Evolutionary conservation across 2,329 filamentous ascomycete species (phyloP), one percentile per base, ranked within the genome.

Genomic region (Diaporthe longicolla): DNA sequence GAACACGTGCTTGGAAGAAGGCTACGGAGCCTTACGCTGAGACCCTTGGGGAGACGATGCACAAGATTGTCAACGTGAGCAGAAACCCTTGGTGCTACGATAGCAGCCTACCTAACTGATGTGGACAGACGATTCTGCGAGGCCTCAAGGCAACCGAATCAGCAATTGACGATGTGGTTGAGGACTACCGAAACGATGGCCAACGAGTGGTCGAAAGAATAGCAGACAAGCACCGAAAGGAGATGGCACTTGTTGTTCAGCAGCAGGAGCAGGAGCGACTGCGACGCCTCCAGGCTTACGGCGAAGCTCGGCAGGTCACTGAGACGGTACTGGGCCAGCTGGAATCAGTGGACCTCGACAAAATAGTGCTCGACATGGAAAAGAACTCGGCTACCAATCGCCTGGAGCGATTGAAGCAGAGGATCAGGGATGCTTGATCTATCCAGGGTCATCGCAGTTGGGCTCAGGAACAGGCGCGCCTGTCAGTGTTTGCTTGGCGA

Each of bases 1-100:
- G 21, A 58, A 40, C 26, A 13, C 24, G 35, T 21, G 54, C 24
- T 19, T 55, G n/a, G 37, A 48, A 70, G 21, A 45, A 65, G 24
- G 32, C 54, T 4, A 32, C 55, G 11, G 69, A 74, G 37, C 26
- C 43, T 21, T 74, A 69, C 17, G 61, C n/a, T 2, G 57, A 58
- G 13, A 57, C 48, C 19, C 24, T 76, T 55, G 69, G 17, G 3
- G 74, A 70, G 50, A 69, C 59, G 4, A 76, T 76, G 74, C 74
- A 76, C 37, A 61, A 24, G n/a, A 71, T 72, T 15, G 73, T 74
- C 35, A 70, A 72, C 15, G 74, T 76, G 61, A 74, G 74, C 32
- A 24, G 15, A 19, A 10, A 8, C 11, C 21, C 21, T 24, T 11
- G 19, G 0, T 43, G 35, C 2, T 1, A 29, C 35, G 24, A n/a